These are phyloP conservation scores for Rhodotorula toruloides DNA, from an alignment of 768 basidiomycete genomes.

Conservation along the genomic window DNA sequence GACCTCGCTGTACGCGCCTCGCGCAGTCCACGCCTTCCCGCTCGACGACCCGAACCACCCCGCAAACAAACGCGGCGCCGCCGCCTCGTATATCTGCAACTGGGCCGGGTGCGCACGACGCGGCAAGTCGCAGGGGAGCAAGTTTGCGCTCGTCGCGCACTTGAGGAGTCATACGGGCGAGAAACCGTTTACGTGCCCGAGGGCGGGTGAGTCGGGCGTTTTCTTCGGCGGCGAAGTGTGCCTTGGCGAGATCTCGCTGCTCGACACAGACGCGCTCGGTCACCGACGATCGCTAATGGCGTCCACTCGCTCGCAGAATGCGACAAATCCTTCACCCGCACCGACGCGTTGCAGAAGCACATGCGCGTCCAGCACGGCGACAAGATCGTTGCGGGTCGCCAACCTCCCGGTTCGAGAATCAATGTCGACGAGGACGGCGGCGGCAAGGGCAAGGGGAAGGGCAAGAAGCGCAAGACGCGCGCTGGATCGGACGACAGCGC, in stretches of 20 bases:
- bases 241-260: too few species aligned
- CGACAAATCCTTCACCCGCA: conserved; percentile 89
- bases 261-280: too few species aligned
- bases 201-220: conserved; percentile 58
- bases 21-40: conserved; percentile 19
- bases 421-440: conserved; percentile 1
- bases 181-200: conserved; percentile 78
- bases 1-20: background rate
- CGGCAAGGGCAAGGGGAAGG: conserved; percentile 7
- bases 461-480: conserved; percentile 3
- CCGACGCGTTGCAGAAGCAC: conserved; percentile 82
- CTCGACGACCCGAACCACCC: conserved; percentile 64
- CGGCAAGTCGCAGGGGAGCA: conserved; percentile 76
- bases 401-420: background rate
- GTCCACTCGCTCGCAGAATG: conserved; percentile 60
- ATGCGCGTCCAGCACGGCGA: conserved; percentile 77
- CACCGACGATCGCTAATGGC: too few species aligned
- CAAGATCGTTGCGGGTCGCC: conserved; percentile 66
- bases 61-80: conserved; percentile 64
- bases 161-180: conserved; percentile 90
- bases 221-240: too few species aligned
- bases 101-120: conserved; percentile 76
- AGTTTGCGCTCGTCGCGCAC: conserved; percentile 85
- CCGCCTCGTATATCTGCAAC: conserved; percentile 62
- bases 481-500: conserved; percentile 18